Evolutionary conservation across 2,329 filamentous ascomycete genomes (phyloP).

Genomic region (Penicillium sp.): DNA sequence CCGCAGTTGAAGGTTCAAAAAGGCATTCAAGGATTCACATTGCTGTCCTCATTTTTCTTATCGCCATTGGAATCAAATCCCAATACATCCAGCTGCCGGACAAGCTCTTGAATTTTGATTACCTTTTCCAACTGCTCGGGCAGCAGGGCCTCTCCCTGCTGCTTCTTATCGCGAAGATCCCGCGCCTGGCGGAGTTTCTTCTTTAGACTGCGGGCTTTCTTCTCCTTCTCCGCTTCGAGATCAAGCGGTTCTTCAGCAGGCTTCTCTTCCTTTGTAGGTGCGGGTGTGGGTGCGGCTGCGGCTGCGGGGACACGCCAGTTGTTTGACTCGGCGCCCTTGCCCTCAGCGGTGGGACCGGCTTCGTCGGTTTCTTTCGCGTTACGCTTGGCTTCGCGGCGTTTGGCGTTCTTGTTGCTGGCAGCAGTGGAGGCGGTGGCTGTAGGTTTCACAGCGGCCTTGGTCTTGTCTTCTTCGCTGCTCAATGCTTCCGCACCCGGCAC

Average conservation of each 20-base stretch:
- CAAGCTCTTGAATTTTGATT: slow-evolving; percentile 92
- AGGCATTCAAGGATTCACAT: slow-evolving; percentile 18
- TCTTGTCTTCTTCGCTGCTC: slow-evolving; percentile 54
- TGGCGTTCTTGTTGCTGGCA: slow-evolving; percentile 80
- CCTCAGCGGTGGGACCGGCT: slow-evolving; percentile 31
- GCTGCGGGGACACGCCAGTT: slow-evolving; percentile 33
- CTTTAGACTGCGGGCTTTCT: slow-evolving; percentile 84
- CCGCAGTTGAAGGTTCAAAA: not conserved
- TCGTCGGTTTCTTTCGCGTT: slow-evolving; percentile 61
- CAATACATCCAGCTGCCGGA: slow-evolving; percentile 79
- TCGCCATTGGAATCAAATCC: slow-evolving; percentile 82
- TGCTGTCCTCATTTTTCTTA: slow-evolving; percentile 43
- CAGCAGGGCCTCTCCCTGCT: slow-evolving; percentile 76
- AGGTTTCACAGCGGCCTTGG: slow-evolving; percentile 35
- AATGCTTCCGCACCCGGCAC: slow-evolving; percentile 70
- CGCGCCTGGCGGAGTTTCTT: slow-evolving; percentile 95
- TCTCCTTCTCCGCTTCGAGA: slow-evolving; percentile 77
- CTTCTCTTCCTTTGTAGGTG: slow-evolving; percentile 29
- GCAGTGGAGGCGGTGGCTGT: slow-evolving; percentile 38
- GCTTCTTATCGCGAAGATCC: slow-evolving; percentile 87
- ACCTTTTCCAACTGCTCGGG: slow-evolving; percentile 97
- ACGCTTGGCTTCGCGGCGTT: slow-evolving; percentile 67
- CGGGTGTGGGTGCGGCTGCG: slow-evolving; percentile 8
- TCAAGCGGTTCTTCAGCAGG: slow-evolving; percentile 52
- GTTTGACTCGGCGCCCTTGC: slow-evolving; percentile 30